Percentiles rank a stretch among this genome's conserved stretches.
Evolutionary conservation across 1,284 basidiomycete species (phyloP).

Genomic region (Leccinum huronense): DNA sequence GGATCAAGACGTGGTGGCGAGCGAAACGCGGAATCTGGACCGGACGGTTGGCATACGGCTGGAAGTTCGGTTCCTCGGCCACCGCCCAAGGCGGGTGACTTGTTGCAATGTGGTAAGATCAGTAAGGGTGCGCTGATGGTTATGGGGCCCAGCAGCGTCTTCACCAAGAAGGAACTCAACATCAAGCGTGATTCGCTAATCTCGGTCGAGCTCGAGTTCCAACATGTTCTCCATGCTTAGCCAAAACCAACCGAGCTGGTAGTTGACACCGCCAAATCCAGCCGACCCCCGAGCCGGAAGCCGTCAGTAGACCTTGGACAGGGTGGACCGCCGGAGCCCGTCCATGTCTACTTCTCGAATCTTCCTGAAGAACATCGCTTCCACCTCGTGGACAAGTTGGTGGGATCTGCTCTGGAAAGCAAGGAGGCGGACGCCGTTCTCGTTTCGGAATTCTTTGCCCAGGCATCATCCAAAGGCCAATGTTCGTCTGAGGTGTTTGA

Average conservation of each 20-base stretch:
- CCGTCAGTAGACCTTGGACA: slow-evolving; percentile 43
- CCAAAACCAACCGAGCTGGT: slow-evolving; percentile 54
- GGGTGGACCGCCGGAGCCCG: slow-evolving; percentile 38
- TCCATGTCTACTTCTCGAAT: slow-evolving; percentile 71
- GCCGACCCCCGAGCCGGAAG: slow-evolving; percentile 49
- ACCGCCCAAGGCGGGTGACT: slow-evolving; percentile 79
- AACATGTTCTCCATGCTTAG: slow-evolving; percentile 89
- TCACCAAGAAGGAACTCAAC: slow-evolving; percentile 68
- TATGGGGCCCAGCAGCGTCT: slow-evolving; percentile 80
- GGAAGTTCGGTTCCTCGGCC: slow-evolving; percentile 57
- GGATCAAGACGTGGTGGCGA: slow-evolving; percentile 88
- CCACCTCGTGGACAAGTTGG: slow-evolving; percentile 72
- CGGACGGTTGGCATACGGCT: slow-evolving; percentile 90
- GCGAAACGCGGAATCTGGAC: slow-evolving; percentile 53
- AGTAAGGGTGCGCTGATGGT: slow-evolving; percentile 61
- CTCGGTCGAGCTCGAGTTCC: slow-evolving; percentile 72
- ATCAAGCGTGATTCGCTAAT: slow-evolving; percentile 61
- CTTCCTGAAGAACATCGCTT: slow-evolving; percentile 65
- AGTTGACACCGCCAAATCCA: slow-evolving; percentile 49
- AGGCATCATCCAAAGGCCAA: slow-evolving; percentile 52
- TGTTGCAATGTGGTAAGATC: slow-evolving; percentile 87
- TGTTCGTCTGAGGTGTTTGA: slow-evolving; percentile 63
- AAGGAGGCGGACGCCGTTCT: slow-evolving; percentile 84
- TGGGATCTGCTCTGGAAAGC: slow-evolving; percentile 70
- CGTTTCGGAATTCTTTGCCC: slow-evolving; percentile 67